Evolutionary conservation across 192 early-diverging fungal species (phyloP), one percentile per base, ranked within the genome.

Genomic region (Podila epigama): DNA sequence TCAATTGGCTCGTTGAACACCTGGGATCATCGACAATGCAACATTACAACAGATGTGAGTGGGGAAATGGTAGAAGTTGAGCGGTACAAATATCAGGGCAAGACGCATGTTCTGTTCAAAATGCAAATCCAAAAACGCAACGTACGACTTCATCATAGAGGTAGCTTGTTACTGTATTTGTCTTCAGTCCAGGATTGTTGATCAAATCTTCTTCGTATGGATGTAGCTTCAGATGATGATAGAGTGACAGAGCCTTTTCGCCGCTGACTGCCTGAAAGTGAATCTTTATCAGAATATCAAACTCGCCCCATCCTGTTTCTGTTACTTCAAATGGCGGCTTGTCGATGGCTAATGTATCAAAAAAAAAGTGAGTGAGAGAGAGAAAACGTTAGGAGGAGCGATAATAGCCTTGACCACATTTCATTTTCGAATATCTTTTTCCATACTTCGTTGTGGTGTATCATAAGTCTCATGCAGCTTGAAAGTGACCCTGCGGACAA

Each of bases 221-320:
- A 71, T 96, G 97, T 40, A 99, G 85, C 75, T 94, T 89, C 57
- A 99, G 85, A 79, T 93, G 92, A 79, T 98, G 96, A 73, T 91
- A 94, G 9, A 99, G 79, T 16, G 88, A 86, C 27, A 97, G 87
- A 20, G 90, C 85, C 75, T 92, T 91, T 57, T 95, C 94, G 58
- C 92, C 93, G 36, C 90, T 82, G 13, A 81, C 70, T 32, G 92
- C 89, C 18, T 88, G 85, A 70, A 98, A 95, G 64, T 90, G 90
- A 34, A 99, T 88, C 71, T 95, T 96, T 62, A 98, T 98, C 28
- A 90, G 84, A 55, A 99, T 94, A 59, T 98, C 96, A 81, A 99
- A 99, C 82, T 99, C 96, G 68, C 98, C 98, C 98, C 98, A 99
- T 34, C 98, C 98, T 15, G 98, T 95, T 78, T 99, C 98, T 32